Conservation (phyloP, 192 early-diverging fungal genomes). For the Podila verticillata region DNA sequence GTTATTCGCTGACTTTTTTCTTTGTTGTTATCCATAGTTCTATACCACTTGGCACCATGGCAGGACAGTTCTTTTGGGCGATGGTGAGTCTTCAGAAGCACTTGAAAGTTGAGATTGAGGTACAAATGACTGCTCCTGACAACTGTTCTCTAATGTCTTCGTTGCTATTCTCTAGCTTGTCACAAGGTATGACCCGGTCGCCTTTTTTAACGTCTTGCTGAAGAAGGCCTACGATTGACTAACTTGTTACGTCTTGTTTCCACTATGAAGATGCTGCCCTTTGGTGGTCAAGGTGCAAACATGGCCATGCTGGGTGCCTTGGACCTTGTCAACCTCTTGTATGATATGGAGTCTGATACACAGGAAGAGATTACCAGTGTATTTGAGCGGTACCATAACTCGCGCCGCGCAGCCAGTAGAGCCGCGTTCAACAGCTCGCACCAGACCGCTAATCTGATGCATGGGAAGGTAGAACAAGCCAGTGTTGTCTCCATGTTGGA, state of each 20-base stretch:
- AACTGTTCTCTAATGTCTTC: too few relatives aligned
- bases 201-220: not conserved
- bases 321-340: conserved; percentile 11
- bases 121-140: too few relatives aligned
- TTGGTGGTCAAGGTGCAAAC: conserved; percentile 14
- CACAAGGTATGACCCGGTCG: conserved; percentile 26
- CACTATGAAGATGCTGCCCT: not conserved
- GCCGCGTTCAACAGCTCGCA: conserved; percentile 2
- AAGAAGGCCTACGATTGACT: not conserved
- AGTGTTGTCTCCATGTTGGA: not conserved
- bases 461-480: conserved; percentile 3
- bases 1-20: not conserved
- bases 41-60: conserved; percentile 33
- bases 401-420: not conserved
- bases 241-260: not conserved
- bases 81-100: conserved; percentile 8
- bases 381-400: conserved; percentile 8
- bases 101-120: too few relatives aligned
- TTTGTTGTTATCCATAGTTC: conserved; percentile 6
- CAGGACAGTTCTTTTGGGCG: conserved; percentile 20
- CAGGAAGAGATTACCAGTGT: conserved; percentile 6
- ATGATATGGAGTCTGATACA: conserved; percentile 5
- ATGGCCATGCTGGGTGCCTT: conserved; percentile 7
- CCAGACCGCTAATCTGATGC: conserved; percentile 6
- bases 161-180: conserved; percentile 10